Evolutionary conservation across 176 grass and related monocot species (phyloP).

Genomic region (Eleusine indica): DNA sequence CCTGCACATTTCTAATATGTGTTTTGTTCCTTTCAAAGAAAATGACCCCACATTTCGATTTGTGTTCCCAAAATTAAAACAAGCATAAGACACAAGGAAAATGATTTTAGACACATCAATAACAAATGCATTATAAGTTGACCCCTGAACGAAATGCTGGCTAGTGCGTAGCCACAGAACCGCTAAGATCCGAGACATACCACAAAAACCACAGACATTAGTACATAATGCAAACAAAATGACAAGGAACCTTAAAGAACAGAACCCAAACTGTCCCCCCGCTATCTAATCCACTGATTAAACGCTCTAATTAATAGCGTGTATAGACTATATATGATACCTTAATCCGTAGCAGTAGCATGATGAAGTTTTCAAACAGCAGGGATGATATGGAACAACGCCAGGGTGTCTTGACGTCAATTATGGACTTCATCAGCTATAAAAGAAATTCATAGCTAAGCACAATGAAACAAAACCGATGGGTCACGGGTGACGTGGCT

Average conservation of each 20-base stretch:
- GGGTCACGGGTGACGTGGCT: slow-evolving; percentile 37
- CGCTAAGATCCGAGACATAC: neutral
- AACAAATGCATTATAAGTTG: neutral
- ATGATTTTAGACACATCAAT: neutral
- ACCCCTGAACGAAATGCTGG: slow-evolving; percentile 27
- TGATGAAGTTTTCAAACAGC: neutral
- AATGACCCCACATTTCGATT: neutral
- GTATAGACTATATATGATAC: neutral
- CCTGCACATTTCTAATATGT: neutral
- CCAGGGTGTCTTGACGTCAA: slow-evolving; percentile 40
- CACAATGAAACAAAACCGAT: neutral
- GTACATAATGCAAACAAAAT: neutral
- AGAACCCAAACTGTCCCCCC: neutral
- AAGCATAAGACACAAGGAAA: slow-evolving; percentile 31
- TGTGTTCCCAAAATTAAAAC: slow-evolving; percentile 5
- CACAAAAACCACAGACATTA: slow-evolving; percentile 5
- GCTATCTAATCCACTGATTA: neutral
- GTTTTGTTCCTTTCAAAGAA: neutral
- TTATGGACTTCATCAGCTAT: neutral
- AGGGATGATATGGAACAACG: neutral
- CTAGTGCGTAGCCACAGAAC: neutral
- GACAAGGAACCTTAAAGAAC: neutral
- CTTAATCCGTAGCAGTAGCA: slow-evolving; percentile 15
- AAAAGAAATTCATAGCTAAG: too few species aligned
- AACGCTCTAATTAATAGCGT: neutral